A percentile compares a stretch with the other conserved stretches of the same genome.
Evolutionary conservation across 108 stramenopile genomes (phyloP).

Genomic region (Pseudonitzschia delicatissima): DNA sequence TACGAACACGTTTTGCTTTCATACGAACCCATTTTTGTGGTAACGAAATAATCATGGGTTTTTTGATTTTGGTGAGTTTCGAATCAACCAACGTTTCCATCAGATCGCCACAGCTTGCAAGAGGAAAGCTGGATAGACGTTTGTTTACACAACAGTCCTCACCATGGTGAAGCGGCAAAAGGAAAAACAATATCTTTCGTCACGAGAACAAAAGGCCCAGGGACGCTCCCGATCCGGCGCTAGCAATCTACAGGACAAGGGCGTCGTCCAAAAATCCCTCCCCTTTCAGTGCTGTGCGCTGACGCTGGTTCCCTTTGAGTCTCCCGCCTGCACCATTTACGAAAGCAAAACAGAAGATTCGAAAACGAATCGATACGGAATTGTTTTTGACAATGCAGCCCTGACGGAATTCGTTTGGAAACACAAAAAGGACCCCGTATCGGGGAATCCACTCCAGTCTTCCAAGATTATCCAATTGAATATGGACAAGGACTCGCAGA

Average conservation of each 20-base stretch:
- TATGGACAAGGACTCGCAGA: conserved; percentile 78
- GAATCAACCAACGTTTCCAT: too few relatives aligned
- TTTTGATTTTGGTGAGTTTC: too few relatives aligned
- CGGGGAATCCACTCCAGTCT: conserved; percentile 49
- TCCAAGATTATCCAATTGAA: conserved; percentile 67
- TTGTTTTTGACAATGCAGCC: conserved; percentile 89
- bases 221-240: conserved; percentile 47
- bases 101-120: too few relatives aligned
- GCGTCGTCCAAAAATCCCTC: conserved; percentile 48
- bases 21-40: too few relatives aligned
- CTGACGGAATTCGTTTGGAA: conserved; percentile 85
- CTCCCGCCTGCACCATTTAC: conserved; percentile 58
- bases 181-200: conserved; percentile 85
- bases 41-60: too few relatives aligned
- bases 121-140: too few relatives aligned
- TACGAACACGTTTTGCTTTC: too few relatives aligned
- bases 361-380: conserved; percentile 39
- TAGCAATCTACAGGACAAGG: neutral
- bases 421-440: conserved; percentile 85
- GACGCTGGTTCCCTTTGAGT: conserved; percentile 75
- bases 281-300: conserved; percentile 97
- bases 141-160: too few relatives aligned
- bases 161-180: conserved; percentile 86
- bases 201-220: conserved; percentile 65
- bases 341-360: conserved; percentile 1